These are phyloP conservation scores for Candida nanaspora DNA, from an alignment of 805 yeast genomes.

Conservation along the genomic window DNA sequence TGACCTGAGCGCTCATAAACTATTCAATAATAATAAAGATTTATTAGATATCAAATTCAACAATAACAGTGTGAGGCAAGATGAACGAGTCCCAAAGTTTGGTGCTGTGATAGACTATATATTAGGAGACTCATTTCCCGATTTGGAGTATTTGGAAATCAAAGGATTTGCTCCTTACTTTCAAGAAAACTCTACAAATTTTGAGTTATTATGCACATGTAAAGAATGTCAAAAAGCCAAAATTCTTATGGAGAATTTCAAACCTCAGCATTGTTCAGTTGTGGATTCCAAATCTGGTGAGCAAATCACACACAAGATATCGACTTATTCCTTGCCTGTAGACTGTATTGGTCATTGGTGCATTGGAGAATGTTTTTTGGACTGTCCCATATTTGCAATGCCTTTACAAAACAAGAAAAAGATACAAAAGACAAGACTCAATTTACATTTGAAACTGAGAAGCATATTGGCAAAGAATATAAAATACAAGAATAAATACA, in stretches of 20 bases:
- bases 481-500: conserved; percentile 1
- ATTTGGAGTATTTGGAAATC: neutral
- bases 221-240: neutral
- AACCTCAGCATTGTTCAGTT: neutral
- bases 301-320: neutral
- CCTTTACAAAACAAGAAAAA: neutral
- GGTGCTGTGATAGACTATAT: neutral
- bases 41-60: neutral
- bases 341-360: conserved; percentile 1
- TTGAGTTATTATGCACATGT: neutral
- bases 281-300: neutral
- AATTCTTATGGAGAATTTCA: neutral
- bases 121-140: conserved; percentile 1
- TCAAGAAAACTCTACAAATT: neutral
- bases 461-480: neutral
- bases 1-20: neutral
- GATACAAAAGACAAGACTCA: conserved; percentile 1
- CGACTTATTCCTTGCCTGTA: neutral
- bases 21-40: neutral
- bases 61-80: neutral
- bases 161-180: neutral
- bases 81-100: neutral
- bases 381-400: conserved; percentile 1
- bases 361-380: conserved; percentile 1
- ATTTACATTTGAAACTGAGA: conserved; percentile 1